Base-by-base conservation (phyloP, 2,329 filamentous ascomycete genomes). In the Teratosphaeria zuluensis region DNA sequence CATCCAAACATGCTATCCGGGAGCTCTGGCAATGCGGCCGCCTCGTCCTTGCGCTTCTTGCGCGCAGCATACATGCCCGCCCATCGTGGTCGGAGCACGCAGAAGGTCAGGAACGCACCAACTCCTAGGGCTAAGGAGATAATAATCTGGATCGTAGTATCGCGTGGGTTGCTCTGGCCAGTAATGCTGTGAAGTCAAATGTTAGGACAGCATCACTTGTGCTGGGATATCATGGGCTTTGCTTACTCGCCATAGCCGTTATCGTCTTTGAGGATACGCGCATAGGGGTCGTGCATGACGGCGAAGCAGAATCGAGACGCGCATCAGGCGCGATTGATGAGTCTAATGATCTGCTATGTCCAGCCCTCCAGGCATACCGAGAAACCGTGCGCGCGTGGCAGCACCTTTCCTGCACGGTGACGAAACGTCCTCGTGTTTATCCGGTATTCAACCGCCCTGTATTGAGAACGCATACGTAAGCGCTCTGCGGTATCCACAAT, bases 1-100 rank as follows among this genome's bases (percentile, higher is more conserved):
- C 94, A 99, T 68, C 92, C 92, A 65, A 97, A 89, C 69, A 95
- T 85, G 53, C 84, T 88, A 70, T 92, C 84, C 19, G 92, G 89
- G 9, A 99, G 82, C 35, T 87, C 81, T 6, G 94, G 95, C 21
- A 97, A 79, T 16, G 32, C 80, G 86, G 79, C 65, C 84, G 84
- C 53, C 21, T 55, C 57, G 57, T 55, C 54, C 54, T 59, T 46
- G 63, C 88, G 86, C 67, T 86, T 86, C 75, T 92, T 94, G 59
- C 94, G 85, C 33, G 57, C 94, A 33, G 91, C 87, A 72, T 97
- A 99, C 1, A 99, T 81, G 24, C 86, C 82, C 54, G 89, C 88
- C 94, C 94, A 99, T 84, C 90, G 85, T 64, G 92, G 91, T 54
- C 94, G 87, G 30, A 99, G 78, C 54, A 91, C 78, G 70, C 89